Evolutionary conservation across 2,329 filamentous ascomycete species (phyloP), one percentile per base, ranked within the genome.

Genomic region (Diaporthe sp.): DNA sequence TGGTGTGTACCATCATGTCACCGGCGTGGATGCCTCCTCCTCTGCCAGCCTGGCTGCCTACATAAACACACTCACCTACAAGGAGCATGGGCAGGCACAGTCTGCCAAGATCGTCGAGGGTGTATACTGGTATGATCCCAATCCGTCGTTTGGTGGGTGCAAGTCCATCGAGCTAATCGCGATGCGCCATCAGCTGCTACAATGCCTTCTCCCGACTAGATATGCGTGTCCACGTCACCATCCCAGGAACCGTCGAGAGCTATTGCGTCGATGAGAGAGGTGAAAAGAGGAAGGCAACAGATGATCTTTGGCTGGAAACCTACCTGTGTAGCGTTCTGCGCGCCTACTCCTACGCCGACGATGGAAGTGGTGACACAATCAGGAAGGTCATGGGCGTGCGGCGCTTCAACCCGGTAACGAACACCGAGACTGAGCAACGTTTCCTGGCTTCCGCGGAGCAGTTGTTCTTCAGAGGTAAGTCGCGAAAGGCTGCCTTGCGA

Each of bases 121-220:
- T 7, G 88, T 98, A 51, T 98, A 98, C 85, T 98, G 97, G 94
- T 97, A 88, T 77, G 88, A 37, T 42, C n/a, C 50, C 35, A 35
- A 73, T 66, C 30, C 37, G n/a, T 59, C 30, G 56, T 66, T 50
- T 32, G 70, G 17, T 44, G 30, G 65, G 55, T 61, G 27, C 68
- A 65, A 51, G 27, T 59, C 25, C 37, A 9, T 25, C 27, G 42
- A 55, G 55, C 72, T 78, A 66, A 77, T 78, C 77, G 56, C 79
- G 68, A 22, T 68, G 19, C 4, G 25, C 15, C 50, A 10, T 12
- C 74, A 89, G 88, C 85, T 99, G 97, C 85, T 99, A 99, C 89
- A 99, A 99, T 94, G 97, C 97, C 77, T 98, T 99, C 84, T 98
- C 97, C 7, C 92, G 97, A 77, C 89, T 98, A 70, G 97, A 99